Evolutionary conservation across 2,329 filamentous ascomycete genomes (phyloP).

Genomic region (Arthrobotrys entomopaga): DNA sequence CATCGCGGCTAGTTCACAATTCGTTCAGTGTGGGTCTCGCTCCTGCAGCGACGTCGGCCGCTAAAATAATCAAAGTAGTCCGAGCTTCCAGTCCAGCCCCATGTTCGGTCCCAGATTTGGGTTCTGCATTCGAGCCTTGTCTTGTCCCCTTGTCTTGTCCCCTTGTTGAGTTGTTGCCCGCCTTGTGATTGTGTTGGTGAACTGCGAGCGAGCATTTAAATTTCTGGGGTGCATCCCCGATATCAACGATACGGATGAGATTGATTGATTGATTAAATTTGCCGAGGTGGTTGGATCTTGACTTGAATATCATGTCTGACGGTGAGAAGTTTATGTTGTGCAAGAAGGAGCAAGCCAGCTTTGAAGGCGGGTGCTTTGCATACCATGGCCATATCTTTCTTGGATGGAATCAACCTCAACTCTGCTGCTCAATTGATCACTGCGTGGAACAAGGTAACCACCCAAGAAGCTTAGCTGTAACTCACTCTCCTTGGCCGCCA

Average conservation of each 20-base stretch:
- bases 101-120: too few relatives aligned
- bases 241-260: background rate
- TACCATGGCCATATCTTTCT: too few relatives aligned
- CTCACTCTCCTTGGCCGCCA: slow-evolving; percentile 4
- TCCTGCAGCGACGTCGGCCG: slow-evolving; percentile 41
- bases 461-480: slow-evolving; percentile 48
- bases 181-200: background rate
- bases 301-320: background rate
- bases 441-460: slow-evolving; percentile 13
- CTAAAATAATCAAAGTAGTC: slow-evolving; percentile 24
- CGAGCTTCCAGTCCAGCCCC: slow-evolving; percentile 15
- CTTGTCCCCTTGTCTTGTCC: too few relatives aligned
- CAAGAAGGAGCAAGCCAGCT: too few relatives aligned
- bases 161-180: slow-evolving; percentile 18
- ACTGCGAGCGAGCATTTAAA: too few relatives aligned
- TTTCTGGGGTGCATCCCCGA: too few relatives aligned
- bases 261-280: slow-evolving; percentile 13
- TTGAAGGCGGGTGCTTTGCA: too few relatives aligned
- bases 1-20: too few relatives aligned
- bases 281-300: slow-evolving; percentile 13
- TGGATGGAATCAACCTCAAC: background rate
- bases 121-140: slow-evolving; percentile 3
- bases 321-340: too few relatives aligned
- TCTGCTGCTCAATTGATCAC: slow-evolving; percentile 13
- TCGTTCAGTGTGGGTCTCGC: background rate